A percentile compares a stretch with the other conserved stretches of the same genome.
These are phyloP conservation scores for Phytopythium kandeliae DNA, from an alignment of 352 stramenopile species.

Conservation along the genomic window DNA sequence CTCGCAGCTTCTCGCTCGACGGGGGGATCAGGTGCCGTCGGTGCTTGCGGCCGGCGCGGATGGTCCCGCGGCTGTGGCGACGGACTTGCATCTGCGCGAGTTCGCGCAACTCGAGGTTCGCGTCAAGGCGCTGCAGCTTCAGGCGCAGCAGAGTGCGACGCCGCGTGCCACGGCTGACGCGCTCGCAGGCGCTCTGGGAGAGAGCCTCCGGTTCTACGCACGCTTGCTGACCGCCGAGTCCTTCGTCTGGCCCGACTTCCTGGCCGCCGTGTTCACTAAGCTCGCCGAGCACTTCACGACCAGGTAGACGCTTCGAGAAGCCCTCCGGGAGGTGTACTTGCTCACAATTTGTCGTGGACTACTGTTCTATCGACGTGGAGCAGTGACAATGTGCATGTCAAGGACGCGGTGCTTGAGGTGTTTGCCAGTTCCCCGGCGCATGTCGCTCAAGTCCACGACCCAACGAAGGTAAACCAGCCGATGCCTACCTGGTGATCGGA, in stretches of 20 bases:
- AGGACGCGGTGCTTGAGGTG: constrained; percentile 32
- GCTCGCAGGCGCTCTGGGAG: constrained; percentile 24
- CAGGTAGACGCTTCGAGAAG: no score
- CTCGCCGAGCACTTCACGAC: constrained; percentile 43
- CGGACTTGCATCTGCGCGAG: constrained; percentile 48
- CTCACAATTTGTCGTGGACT: no score
- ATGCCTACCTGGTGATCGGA: no score
- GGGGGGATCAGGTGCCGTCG: constrained; percentile 25
- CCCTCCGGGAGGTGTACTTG: no score
- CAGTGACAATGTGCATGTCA: constrained; percentile 32
- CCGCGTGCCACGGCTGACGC: constrained; percentile 6
- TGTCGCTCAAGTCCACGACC: constrained; percentile 42
- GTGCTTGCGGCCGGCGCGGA: constrained; percentile 8
- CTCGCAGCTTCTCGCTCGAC: constrained; percentile 13
- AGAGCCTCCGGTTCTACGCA: constrained; percentile 50
- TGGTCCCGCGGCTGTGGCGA: constrained; percentile 14
- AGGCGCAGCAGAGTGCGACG: constrained; percentile 12
- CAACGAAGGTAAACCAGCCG: constrained; percentile 22
- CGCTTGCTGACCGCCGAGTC: constrained; percentile 48
- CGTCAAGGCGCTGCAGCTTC: constrained; percentile 44
- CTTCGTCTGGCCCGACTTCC: constrained; percentile 60
- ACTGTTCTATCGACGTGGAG: no score
- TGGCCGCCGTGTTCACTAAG: constrained; percentile 44
- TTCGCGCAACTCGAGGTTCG: constrained; percentile 56
- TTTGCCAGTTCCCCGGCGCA: constrained; percentile 32